These are phyloP conservation scores for Rhodotorula sp. DNA, from an alignment of 1,284 basidiomycete species.

Conservation along the genomic window DNA sequence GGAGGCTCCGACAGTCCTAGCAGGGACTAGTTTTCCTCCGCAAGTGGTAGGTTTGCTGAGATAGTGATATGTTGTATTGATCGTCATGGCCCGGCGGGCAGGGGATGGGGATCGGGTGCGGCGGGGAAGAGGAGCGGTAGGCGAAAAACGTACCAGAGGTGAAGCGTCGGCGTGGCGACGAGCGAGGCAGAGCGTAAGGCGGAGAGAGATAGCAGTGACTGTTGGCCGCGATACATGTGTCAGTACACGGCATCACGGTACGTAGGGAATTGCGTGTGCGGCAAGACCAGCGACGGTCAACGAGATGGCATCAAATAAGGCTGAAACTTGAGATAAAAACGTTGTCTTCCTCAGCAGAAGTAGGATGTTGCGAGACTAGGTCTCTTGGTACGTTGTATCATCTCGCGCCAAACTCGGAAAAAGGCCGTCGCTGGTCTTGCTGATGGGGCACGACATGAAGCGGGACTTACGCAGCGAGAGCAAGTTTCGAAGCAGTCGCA, in stretches of 20 bases:
- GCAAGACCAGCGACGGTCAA: background rate
- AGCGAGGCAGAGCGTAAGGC: too few relatives aligned
- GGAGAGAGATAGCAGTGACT: too few relatives aligned
- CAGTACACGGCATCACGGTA: too few relatives aligned
- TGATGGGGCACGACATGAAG: too few relatives aligned
- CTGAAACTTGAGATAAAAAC: slow-evolving; percentile 25
- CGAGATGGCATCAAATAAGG: slow-evolving; percentile 22
- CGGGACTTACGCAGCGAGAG: background rate
- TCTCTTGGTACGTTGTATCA: slow-evolving; percentile 11
- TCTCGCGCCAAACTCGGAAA: background rate
- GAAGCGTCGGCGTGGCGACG: too few relatives aligned
- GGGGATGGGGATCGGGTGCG: background rate
- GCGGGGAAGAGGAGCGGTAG: background rate
- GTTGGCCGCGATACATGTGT: too few relatives aligned
- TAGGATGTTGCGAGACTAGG: slow-evolving; percentile 14
- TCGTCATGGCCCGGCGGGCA: slow-evolving; percentile 11
- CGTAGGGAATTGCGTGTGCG: background rate
- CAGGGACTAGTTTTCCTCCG: slow-evolving; percentile 27
- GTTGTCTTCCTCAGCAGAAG: slow-evolving; percentile 12
- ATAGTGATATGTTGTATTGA: slow-evolving; percentile 27
- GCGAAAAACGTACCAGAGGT: too few relatives aligned
- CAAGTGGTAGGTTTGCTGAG: slow-evolving; percentile 32
- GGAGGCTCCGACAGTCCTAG: slow-evolving; percentile 30
- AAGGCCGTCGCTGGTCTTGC: too few relatives aligned
- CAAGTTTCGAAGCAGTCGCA: too few relatives aligned